These are phyloP conservation scores for Boletellus emodensis DNA, from an alignment of 768 basidiomycete species.

Conservation along the genomic window DNA sequence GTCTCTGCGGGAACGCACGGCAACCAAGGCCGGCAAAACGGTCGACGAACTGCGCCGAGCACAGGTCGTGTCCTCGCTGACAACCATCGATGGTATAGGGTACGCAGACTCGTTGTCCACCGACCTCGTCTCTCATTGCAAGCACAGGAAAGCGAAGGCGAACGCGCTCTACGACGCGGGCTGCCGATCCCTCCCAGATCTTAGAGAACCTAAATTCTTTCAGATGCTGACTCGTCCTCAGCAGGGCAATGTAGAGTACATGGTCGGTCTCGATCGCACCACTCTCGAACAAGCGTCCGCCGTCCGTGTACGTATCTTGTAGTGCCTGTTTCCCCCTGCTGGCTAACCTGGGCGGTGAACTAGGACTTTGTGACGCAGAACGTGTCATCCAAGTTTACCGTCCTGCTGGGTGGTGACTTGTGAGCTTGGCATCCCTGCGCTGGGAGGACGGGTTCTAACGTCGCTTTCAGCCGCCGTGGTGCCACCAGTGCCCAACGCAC, in stretches of 20 bases:
- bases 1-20: constrained; percentile 4
- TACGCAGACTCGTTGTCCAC: constrained; percentile 20
- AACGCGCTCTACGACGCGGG: constrained; percentile 49
- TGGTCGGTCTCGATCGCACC: constrained; percentile 36
- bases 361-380: constrained; percentile 50
- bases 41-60: constrained; percentile 26
- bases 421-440: constrained; percentile 34
- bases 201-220: constrained; percentile 37
- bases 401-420: constrained; percentile 54
- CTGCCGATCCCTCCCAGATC: constrained; percentile 40
- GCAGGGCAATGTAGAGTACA: constrained; percentile 38
- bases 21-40: constrained; percentile 12
- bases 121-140: not conserved
- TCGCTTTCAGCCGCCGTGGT: constrained; percentile 44
- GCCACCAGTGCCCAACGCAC: constrained; percentile 12
- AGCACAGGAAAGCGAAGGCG: constrained; percentile 29
- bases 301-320: constrained; percentile 39
- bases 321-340: not conserved
- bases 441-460: not conserved
- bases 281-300: constrained; percentile 40
- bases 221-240: constrained; percentile 38
- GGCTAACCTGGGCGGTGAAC: not conserved
- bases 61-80: constrained; percentile 32
- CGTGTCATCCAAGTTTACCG: constrained; percentile 45
- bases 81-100: constrained; percentile 47